Base-by-base conservation (phyloP, 2,329 filamentous ascomycete species). In the Calcarisporium arbuscula region DNA sequence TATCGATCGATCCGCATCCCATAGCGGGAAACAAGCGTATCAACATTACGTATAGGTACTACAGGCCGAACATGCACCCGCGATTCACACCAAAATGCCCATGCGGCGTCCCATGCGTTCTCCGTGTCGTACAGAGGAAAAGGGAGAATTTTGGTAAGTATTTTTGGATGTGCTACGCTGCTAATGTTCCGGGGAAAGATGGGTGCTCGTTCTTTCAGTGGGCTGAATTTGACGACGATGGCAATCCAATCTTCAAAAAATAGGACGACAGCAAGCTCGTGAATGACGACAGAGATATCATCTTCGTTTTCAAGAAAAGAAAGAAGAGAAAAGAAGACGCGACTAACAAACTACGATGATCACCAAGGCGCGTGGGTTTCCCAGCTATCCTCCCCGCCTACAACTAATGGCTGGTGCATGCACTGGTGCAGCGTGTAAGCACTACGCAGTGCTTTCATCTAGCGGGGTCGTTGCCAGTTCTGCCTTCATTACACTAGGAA, bases 41-140 rank as follows among this genome's bases (percentile, higher is more conserved):
- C 48, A 96, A 96, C 53, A 75, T 98, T 54, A 98, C 92, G 0
- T 98, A 95, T 58, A 79, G 92, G 6, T 81, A 85, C 61, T 96
- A 95, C 58, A 80, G 83, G 30, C 67, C 77, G 12, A 78, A 70
- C 28, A 71, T 95, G 43, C 83, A 92, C 52, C 90, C 92, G 1
- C 73, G 68, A 3, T 70, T 74, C 48, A 95, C 85, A 0, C 89
- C 89, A 0, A 75, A 69, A 36, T 98, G 92, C 54, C 70, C 68
- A 21, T 96, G 90, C 49, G 69, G 70, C 0, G 69, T 89, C 4
- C 77, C 85, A 0, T 66, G 68, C 20, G 67, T 82, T 8, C 62
- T 96, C 43, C 70, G 87, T 28, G 88, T 87, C 26, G 86, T 89
- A 12, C 86, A 89, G 61, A 78, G 71, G 51, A 88, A 83, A 60